Evolutionary conservation across 352 stramenopile species (phyloP).

Genomic region (Plasmopara viticola): DNA sequence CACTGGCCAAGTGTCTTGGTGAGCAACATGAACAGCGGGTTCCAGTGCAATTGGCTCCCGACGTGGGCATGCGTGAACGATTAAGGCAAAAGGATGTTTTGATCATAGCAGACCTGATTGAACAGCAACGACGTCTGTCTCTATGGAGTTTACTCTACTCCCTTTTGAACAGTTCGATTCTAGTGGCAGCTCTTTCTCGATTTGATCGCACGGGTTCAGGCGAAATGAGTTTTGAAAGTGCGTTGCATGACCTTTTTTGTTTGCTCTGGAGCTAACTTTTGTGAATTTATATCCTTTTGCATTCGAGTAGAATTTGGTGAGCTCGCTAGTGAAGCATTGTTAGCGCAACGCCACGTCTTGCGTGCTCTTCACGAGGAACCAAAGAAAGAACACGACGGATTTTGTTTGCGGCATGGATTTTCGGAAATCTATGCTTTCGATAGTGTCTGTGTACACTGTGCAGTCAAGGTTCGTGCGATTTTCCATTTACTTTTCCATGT

Average conservation of each 20-base stretch:
- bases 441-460: constrained; percentile 41
- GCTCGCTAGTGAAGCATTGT: constrained; percentile 33
- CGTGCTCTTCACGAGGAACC: constrained; percentile 36
- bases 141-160: constrained; percentile 25
- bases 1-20: constrained; percentile 36
- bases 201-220: constrained; percentile 53
- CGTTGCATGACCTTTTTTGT: neutral
- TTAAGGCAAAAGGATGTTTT: constrained; percentile 18
- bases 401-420: constrained; percentile 55
- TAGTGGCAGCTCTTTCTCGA: constrained; percentile 30
- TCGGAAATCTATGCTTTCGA: constrained; percentile 37
- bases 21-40: constrained; percentile 1
- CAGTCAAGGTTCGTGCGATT: constrained; percentile 30
- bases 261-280: neutral
- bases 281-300: no score
- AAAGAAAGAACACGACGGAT: constrained; percentile 18
- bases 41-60: constrained; percentile 8
- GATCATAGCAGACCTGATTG: constrained; percentile 20
- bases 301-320: constrained; percentile 42
- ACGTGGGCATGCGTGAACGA: constrained; percentile 16
- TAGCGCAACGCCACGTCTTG: constrained; percentile 22
- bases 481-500: neutral
- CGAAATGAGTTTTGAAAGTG: constrained; percentile 57
- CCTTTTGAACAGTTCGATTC: constrained; percentile 39
- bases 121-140: constrained; percentile 18